phyloP scores from a whole-genome alignment of 306 rosid genomes.

The Cucurbita argyrosperma region DNA sequence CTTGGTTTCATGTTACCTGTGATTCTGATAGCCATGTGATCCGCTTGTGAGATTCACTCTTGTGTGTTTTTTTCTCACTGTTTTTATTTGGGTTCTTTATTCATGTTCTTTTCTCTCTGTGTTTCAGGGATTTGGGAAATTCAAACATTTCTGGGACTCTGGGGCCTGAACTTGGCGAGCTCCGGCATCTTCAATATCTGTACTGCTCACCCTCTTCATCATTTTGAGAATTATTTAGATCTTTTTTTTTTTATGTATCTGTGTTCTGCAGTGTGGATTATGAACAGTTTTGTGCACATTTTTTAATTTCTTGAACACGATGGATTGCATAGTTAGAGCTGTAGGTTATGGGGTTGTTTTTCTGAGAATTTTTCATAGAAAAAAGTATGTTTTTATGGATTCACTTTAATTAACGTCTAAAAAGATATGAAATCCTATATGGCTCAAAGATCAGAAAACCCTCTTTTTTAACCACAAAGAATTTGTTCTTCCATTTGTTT shows the following conservation, averaged over 20 bases:
- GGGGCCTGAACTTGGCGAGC: constrained; percentile 76
- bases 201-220: constrained; percentile 16
- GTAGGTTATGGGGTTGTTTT: neutral
- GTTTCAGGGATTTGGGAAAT: constrained; percentile 87
- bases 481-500: neutral
- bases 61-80: neutral
- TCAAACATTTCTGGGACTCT: constrained; percentile 71
- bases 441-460: neutral
- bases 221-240: neutral
- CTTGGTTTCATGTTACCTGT: constrained; percentile 94
- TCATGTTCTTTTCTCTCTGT: constrained; percentile 9
- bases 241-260: neutral
- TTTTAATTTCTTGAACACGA: neutral
- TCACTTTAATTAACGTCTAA: neutral
- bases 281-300: no score
- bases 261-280: neutral
- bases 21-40: constrained; percentile 58
- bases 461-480: neutral
- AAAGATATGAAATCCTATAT: neutral
- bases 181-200: constrained; percentile 72
- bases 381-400: neutral
- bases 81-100: neutral
- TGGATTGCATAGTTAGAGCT: neutral
- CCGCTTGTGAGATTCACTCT: constrained; percentile 49
- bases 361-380: neutral